A percentile compares a stretch with the other conserved stretches of the same genome.
Evolutionary conservation across 495 filamentous ascomycete genomes (phyloP).

Genomic region (Immersiella caudata): DNA sequence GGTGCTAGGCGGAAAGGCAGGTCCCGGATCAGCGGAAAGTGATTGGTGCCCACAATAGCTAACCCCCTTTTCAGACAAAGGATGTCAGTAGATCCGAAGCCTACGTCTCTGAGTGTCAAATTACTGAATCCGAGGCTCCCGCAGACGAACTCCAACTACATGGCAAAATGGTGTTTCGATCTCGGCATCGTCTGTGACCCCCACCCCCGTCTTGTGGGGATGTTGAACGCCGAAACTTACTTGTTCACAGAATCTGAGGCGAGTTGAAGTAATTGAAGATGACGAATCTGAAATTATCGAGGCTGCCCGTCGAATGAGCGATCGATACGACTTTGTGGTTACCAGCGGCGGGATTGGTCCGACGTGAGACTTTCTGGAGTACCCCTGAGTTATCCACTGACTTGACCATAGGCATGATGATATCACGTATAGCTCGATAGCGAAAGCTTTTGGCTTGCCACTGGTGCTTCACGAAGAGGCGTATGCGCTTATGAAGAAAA

Average conservation of each 20-base stretch:
- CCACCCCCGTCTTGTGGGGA: not conserved
- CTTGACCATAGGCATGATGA: conserved; percentile 77
- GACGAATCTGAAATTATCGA: conserved; percentile 90
- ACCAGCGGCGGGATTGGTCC: conserved; percentile 95
- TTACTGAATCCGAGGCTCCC: not conserved
- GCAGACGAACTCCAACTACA: conserved; percentile 87
- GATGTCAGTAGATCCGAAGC: conserved; percentile 32
- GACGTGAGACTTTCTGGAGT: conserved; percentile 58
- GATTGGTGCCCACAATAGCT: conserved; percentile 6
- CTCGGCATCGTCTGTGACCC: conserved; percentile 67
- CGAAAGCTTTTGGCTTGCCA: conserved; percentile 78
- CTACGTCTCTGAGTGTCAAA: not conserved
- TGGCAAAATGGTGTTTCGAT: conserved; percentile 91
- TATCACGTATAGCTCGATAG: conserved; percentile 94
- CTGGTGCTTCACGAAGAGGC: conserved; percentile 76
- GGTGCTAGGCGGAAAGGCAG: conserved; percentile 92
- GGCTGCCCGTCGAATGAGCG: conserved; percentile 80
- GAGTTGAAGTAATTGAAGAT: conserved; percentile 90
- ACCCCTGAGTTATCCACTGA: conserved; percentile 2
- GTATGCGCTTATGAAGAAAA: conserved; percentile 76
- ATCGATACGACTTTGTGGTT: conserved; percentile 88
- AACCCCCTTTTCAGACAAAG: conserved; percentile 35
- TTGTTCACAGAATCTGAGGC: conserved; percentile 63
- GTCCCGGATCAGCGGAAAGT: conserved; percentile 13
- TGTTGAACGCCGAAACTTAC: not conserved